Conservation (phyloP, 2,329 filamentous ascomycete species). For the Paradendryphiella salina region DNA sequence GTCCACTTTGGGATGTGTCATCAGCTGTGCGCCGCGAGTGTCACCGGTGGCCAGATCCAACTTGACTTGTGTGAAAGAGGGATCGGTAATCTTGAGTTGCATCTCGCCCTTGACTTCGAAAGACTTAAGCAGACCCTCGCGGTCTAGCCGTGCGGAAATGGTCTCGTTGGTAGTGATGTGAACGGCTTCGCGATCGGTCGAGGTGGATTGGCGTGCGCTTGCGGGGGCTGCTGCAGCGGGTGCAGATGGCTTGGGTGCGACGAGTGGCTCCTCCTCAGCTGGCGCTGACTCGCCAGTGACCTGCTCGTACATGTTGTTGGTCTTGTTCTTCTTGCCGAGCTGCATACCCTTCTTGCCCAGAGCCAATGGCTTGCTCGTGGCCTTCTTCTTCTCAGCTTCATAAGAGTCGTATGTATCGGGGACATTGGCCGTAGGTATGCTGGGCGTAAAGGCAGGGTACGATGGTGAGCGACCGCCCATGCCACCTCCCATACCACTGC, state of each 20-base stretch:
- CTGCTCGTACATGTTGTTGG: conserved; percentile 94
- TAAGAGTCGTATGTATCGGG: conserved; percentile 90
- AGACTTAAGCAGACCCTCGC: conserved; percentile 83
- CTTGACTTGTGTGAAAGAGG: conserved; percentile 87
- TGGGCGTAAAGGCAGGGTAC: conserved; percentile 88
- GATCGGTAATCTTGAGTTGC: conserved; percentile 85
- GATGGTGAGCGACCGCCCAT: conserved; percentile 71
- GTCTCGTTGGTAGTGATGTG: conserved; percentile 85
- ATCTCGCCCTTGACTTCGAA: conserved; percentile 91
- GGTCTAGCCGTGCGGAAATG: conserved; percentile 85
- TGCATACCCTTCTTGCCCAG: conserved; percentile 98
- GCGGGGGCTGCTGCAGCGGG: conserved; percentile 57
- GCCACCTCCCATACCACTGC: conserved; percentile 45
- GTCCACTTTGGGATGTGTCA: conserved; percentile 96
- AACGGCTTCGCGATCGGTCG: conserved; percentile 78
- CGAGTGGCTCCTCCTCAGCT: conserved; percentile 80
- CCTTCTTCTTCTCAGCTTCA: conserved; percentile 96
- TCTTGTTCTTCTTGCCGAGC: conserved; percentile 97
- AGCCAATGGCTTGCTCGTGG: conserved; percentile 74
- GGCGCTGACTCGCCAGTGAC: conserved; percentile 83
- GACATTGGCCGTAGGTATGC: conserved; percentile 67
- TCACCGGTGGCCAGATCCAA: conserved; percentile 76
- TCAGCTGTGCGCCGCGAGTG: conserved; percentile 85
- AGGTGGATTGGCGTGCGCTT: conserved; percentile 64
- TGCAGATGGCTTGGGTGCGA: conserved; percentile 59